Conservation (phyloP, 2,329 filamentous ascomycete species). For the Pseudodiploospora longispora region DNA sequence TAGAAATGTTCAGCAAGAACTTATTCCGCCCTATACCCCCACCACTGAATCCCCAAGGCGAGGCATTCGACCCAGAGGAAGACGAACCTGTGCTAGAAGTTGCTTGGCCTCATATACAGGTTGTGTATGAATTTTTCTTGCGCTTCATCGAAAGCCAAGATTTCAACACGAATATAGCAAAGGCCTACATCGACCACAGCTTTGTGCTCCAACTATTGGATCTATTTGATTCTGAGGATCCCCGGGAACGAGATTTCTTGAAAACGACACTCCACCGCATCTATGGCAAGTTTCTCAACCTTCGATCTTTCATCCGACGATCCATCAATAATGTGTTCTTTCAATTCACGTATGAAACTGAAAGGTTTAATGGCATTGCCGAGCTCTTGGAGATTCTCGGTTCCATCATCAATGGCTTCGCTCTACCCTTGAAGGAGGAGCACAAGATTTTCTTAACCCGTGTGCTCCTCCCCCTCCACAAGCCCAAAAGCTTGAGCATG, state of each 20-base stretch:
- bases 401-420: constrained; percentile 98
- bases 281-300: constrained; percentile 97
- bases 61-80: constrained; percentile 97
- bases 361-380: constrained; percentile 96
- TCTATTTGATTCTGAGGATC: constrained; percentile 96
- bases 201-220: constrained; percentile 97
- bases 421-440: constrained; percentile 91
- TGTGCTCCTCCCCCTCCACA: constrained; percentile 88
- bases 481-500: constrained; percentile 99
- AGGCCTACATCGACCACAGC: constrained; percentile 96
- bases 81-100: constrained; percentile 97
- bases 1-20: constrained; percentile 99
- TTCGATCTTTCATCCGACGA: constrained; percentile 91
- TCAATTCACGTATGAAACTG: constrained; percentile 98
- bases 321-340: constrained; percentile 99
- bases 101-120: constrained; percentile 98
- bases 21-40: constrained; percentile 94
- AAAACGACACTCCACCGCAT: constrained; percentile 98
- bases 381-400: constrained; percentile 94
- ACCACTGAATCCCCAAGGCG: constrained; percentile 93
- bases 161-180: constrained; percentile 99
- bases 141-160: constrained; percentile 99
- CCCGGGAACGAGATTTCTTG: constrained; percentile 89
- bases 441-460: constrained; percentile 96
- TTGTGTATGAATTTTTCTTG: constrained; percentile 98